Conservation (phyloP, 306 rosid genomes). For the Cicer chorassanicum region DNA sequence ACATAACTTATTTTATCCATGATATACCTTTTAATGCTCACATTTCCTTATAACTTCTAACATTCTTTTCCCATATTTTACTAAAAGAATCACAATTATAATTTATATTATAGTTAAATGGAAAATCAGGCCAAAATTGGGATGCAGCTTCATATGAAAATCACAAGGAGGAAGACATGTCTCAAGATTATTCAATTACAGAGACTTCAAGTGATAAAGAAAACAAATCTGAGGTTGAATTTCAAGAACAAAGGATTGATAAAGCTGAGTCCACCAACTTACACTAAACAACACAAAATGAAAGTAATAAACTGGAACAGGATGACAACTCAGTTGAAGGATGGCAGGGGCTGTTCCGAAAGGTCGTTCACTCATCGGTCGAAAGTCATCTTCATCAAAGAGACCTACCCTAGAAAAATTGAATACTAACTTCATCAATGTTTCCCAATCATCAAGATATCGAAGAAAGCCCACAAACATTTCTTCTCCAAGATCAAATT, state of each 20-base stretch:
- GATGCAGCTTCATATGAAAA: slow-evolving; percentile 68
- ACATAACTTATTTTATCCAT: slow-evolving; percentile 29
- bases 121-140: slow-evolving; percentile 73
- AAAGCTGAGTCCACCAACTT: slow-evolving; percentile 58
- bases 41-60: slow-evolving; percentile 4
- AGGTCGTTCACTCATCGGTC: slow-evolving; percentile 72
- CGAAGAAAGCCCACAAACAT: slow-evolving; percentile 68
- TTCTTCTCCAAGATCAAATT: slow-evolving; percentile 61
- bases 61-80: slow-evolving; percentile 3
- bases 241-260: slow-evolving; percentile 54
- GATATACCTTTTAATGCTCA: slow-evolving; percentile 28
- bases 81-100: slow-evolving; percentile 39
- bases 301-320: slow-evolving; percentile 53
- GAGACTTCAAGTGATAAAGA: slow-evolving; percentile 87
- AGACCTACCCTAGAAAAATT: slow-evolving; percentile 91
- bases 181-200: slow-evolving; percentile 49
- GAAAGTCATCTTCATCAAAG: slow-evolving; percentile 78
- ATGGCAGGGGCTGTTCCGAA: slow-evolving; percentile 98
- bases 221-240: slow-evolving; percentile 66
- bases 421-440: slow-evolving; percentile 75
- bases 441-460: slow-evolving; percentile 71
- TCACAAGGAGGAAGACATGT: slow-evolving; percentile 65
- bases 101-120: slow-evolving; percentile 69
- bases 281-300: slow-evolving; percentile 50
- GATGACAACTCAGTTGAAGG: slow-evolving; percentile 85